Evolutionary conservation across 441 rosid species (phyloP), one percentile per base, ranked within the genome.

Genomic region (Bocquillonia castaneifolia): DNA sequence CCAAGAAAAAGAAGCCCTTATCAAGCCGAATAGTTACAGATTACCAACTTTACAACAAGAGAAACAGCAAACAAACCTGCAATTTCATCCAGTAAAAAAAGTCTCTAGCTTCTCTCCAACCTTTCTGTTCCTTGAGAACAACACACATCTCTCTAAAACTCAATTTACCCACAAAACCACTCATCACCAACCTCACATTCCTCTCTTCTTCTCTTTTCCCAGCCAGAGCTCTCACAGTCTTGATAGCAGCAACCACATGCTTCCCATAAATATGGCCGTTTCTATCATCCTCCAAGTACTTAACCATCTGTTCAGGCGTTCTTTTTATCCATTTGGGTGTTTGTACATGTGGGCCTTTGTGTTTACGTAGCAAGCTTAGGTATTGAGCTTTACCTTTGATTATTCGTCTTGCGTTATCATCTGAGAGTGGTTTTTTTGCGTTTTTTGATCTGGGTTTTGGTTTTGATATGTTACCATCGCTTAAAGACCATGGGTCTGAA

Each of bases 21-120:
- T 36, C 40, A 3, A 36, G 40, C 12, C 22, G 5, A 45, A 45
- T 15, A 0, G 5, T 45, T 3, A 22, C 10, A 45, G 6, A 5
- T 17, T 14, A 1, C 3, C 3, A 15, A 50, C 54, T 1, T 6
- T 14, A 34, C 34, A 40, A 36, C 4, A 28, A 17, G 14, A 32
- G 12, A 60, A 42, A 52, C 17, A 45, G 2, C 13, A 58, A 13
- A 62, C 57, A 10, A 47, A 90, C 93, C 93, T 90, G 97, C 79
- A 93, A 77, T 76, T 93, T 90, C 97, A 93, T 93, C 98, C 98
- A 93, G 37, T 77, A 68, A 81, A 93, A 93, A 75, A 90, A 86
- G 65, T 89, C 94, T 56, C 84, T 71, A 44, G 76, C 96, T 80
- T 90, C 94, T 61, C 84, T 83, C 98, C 98, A 93, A 17, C 86